These are phyloP conservation scores for Panaeolus papilionaceus DNA, from an alignment of 768 basidiomycete species.

Conservation along the genomic window DNA sequence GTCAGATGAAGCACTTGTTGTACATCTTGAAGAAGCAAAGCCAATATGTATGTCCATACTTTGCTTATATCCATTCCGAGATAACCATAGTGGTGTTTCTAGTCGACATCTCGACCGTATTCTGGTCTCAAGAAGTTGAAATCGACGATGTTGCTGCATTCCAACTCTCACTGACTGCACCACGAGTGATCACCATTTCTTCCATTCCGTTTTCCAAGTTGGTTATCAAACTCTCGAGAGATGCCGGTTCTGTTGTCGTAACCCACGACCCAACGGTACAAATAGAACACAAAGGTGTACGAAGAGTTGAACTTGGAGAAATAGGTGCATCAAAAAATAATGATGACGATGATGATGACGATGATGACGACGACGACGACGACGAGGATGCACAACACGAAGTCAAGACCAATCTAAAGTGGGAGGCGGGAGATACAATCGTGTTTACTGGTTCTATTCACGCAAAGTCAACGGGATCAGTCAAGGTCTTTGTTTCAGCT, in stretches of 20 bases:
- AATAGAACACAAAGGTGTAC: slow-evolving; percentile 34
- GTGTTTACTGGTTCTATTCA: slow-evolving; percentile 68
- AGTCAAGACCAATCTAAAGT: slow-evolving; percentile 55
- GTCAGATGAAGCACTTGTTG: slow-evolving; percentile 58
- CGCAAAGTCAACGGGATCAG: slow-evolving; percentile 51
- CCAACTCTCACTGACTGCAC: slow-evolving; percentile 72
- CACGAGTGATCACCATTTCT: slow-evolving; percentile 52
- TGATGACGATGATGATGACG: not conserved
- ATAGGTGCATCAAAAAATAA: slow-evolving; percentile 29
- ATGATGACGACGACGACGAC: not conserved
- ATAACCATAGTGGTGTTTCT: slow-evolving; percentile 18
- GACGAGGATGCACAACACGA: slow-evolving; percentile 24
- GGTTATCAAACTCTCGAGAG: slow-evolving; percentile 60
- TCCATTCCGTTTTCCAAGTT: slow-evolving; percentile 68
- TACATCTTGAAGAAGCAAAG: slow-evolving; percentile 69
- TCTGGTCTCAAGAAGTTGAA: slow-evolving; percentile 71
- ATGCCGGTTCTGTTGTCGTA: slow-evolving; percentile 55
- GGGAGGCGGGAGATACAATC: slow-evolving; percentile 57
- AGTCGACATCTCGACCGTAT: slow-evolving; percentile 74
- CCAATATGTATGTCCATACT: slow-evolving; percentile 59
- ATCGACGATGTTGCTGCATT: slow-evolving; percentile 72
- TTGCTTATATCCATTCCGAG: slow-evolving; percentile 13
- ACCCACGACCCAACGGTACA: slow-evolving; percentile 41
- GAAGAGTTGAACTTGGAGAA: slow-evolving; percentile 54
- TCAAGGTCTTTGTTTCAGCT: slow-evolving; percentile 50